Percentiles rank a stretch among this genome's conserved stretches.
Conservation (phyloP, 2,329 filamentous ascomycete genomes). For the Colletotrichum kahawae region DNA sequence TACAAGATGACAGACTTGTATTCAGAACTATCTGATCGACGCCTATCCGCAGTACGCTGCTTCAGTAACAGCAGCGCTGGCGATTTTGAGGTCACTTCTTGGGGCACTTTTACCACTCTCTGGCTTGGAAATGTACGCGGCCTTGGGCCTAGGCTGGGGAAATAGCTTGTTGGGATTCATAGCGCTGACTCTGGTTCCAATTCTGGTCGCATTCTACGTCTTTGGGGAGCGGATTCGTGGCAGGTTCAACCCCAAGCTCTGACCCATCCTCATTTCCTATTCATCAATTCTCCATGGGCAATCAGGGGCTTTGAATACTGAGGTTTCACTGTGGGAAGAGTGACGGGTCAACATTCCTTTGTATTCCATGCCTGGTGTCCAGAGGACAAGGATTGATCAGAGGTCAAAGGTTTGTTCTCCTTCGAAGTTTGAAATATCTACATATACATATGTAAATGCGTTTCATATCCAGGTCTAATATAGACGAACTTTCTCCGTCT, state of each 20-base stretch:
- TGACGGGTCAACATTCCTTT: neutral
- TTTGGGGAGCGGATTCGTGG: neutral
- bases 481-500: neutral
- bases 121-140: neutral
- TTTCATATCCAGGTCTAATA: rapidly evolving
- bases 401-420: neutral
- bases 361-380: neutral
- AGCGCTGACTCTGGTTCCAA: neutral
- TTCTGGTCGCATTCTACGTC: neutral
- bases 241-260: neutral
- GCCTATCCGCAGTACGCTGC: neutral
- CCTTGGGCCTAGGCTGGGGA: neutral
- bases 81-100: neutral
- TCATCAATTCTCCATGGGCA: too few species aligned
- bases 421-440: neutral
- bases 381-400: neutral
- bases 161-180: neutral
- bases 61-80: neutral
- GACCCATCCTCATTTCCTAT: neutral
- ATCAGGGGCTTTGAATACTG: neutral
- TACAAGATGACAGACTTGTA: neutral
- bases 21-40: neutral
- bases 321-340: neutral
- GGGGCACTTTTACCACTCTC: neutral
- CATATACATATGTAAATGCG: rapidly evolving